Evolutionary conservation across 306 rosid species (phyloP), one percentile per base, ranked within the genome.

Genomic region (Gynostemma pentaphyllum): DNA sequence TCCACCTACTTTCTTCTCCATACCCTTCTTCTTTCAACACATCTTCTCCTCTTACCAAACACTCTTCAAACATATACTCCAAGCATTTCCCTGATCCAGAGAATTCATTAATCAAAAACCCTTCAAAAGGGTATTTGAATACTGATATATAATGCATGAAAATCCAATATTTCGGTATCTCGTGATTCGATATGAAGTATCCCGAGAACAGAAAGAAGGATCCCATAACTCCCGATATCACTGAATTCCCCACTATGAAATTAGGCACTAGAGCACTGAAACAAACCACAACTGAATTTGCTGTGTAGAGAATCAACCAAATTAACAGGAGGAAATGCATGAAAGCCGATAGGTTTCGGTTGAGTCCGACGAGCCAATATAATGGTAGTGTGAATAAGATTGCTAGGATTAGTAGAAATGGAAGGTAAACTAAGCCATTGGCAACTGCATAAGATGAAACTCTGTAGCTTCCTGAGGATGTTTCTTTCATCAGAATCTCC

Each of bases 61-160:
- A 90, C 67, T 73, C 68, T 27, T 87, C 97, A 56, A 89, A 82
- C 79, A 87, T 61, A 60, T 74, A 70, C 72, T 81, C 83, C 81
- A 92, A 64, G 71, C 98, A 92, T 78, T 92, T 88, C 13, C 71
- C 84, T n/a, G 96, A 86, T 7, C 81, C 68, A 1, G 98, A 92
- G 70, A 92, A 92, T 77, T 92, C 95, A 50, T 88, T 92, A 64
- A 88, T 82, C 67, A 92, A 68, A 65, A 92, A 81, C 85, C 96
- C 96, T 81, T 92, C 98, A 28, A 92, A 88, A 15, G 98, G 98
- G 68, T 92, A 88, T 85, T 92, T 92, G 42, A 92, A 92, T 70
- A 92, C 68, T 15, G 98, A 92, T 37, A 92, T 67, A 56, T 79
- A 86, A 70, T 92, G 96, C 96, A 92, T 88, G 82, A 88, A 86